Evolutionary conservation across 2,329 filamentous ascomycete genomes (phyloP).

Genomic region (Fusarium veterinarium): DNA sequence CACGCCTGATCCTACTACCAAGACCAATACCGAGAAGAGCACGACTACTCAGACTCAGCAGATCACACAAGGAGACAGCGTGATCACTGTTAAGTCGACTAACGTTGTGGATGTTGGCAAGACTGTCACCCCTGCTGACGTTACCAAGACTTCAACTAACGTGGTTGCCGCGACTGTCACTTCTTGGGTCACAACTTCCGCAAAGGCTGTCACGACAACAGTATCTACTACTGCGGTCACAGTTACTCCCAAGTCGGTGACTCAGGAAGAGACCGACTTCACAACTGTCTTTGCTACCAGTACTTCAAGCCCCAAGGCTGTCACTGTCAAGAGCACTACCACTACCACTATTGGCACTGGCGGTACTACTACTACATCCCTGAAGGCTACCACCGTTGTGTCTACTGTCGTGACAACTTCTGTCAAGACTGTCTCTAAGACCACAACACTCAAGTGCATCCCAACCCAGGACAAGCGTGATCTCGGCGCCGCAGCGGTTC

Average conservation of each 20-base stretch:
- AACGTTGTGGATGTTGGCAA: constrained; percentile 47
- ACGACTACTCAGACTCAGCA: constrained; percentile 28
- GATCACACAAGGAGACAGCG: constrained; percentile 29
- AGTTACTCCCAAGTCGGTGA: constrained; percentile 41
- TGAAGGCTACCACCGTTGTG: constrained; percentile 40
- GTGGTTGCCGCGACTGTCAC: constrained; percentile 28
- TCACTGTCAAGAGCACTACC: constrained; percentile 36
- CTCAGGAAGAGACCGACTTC: constrained; percentile 15
- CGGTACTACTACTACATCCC: constrained; percentile 32
- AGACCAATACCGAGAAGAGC: constrained; percentile 29
- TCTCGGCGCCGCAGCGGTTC: neutral
- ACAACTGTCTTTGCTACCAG: constrained; percentile 30
- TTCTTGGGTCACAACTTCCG: constrained; percentile 26
- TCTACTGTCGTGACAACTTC: constrained; percentile 38
- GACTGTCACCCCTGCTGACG: constrained; percentile 47
- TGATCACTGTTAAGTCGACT: constrained; percentile 45
- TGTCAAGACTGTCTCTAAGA: constrained; percentile 32
- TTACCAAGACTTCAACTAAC: constrained; percentile 37
- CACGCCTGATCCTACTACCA: constrained; percentile 32
- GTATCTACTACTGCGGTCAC: constrained; percentile 31
- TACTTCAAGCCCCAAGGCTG: constrained; percentile 33
- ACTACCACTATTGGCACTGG: constrained; percentile 32
- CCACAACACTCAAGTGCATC: constrained; percentile 37
- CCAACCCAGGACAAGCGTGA: constrained; percentile 30
- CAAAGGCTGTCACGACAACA: constrained; percentile 30